A percentile compares a stretch with the other conserved stretches of the same genome.
These are phyloP conservation scores for Pyricularia pennisetigena DNA, from an alignment of 2,329 filamentous ascomycete species.

Conservation along the genomic window DNA sequence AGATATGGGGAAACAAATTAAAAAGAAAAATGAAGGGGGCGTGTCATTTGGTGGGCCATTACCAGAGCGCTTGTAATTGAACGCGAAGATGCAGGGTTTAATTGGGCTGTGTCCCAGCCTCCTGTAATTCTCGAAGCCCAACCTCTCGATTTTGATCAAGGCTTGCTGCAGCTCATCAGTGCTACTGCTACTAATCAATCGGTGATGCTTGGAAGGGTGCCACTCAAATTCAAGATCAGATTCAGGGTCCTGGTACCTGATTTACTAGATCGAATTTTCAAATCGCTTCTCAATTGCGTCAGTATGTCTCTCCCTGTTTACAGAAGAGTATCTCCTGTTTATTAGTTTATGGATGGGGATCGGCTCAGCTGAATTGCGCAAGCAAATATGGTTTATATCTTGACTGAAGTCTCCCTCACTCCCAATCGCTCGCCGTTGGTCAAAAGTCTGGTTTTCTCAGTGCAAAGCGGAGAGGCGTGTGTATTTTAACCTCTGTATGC, in stretches of 20 bases:
- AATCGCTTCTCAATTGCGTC: background rate
- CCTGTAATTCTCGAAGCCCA: background rate
- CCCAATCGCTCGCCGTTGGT: background rate
- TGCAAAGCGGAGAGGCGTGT: background rate
- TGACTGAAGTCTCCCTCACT: background rate
- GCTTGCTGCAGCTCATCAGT: background rate
- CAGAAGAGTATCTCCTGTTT: background rate
- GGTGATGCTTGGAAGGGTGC: background rate
- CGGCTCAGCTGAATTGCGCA: background rate
- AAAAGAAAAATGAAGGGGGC: conserved; percentile 1
- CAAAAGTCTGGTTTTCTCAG: background rate
- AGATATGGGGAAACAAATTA: background rate
- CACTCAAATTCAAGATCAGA: background rate
- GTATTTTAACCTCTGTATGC: background rate
- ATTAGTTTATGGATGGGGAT: background rate
- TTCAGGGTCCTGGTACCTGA: background rate
- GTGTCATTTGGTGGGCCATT: background rate
- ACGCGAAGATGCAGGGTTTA: background rate
- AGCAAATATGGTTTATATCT: background rate
- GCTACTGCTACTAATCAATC: background rate
- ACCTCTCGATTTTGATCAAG: background rate
- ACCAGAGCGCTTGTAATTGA: background rate
- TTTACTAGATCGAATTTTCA: background rate
- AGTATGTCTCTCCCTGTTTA: conserved; percentile 1
- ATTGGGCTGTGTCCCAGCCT: background rate